phyloP scores from a whole-genome alignment of 1,284 basidiomycete genomes.

The Ceratobasidium sp. region DNA sequence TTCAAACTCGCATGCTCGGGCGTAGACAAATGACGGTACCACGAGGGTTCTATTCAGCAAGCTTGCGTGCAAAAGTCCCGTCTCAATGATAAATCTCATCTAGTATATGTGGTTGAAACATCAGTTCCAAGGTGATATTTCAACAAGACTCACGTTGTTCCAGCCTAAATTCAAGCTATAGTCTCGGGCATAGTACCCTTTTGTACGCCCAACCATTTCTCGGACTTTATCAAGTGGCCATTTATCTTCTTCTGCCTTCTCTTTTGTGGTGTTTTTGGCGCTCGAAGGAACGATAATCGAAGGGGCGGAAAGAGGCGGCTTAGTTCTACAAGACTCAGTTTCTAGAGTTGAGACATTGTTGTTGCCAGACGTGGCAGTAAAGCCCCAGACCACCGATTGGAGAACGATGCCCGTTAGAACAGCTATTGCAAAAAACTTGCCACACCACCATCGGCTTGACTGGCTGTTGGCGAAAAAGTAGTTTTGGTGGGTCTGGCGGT shows the following conservation, averaged over 20 bases:
- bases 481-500: not conserved
- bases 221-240: slow-evolving; percentile 5
- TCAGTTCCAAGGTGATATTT: too few species aligned
- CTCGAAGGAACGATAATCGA: not conserved
- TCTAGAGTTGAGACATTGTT: not conserved
- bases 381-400: slow-evolving; percentile 13
- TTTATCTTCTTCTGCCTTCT: slow-evolving; percentile 21
- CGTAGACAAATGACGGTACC: slow-evolving; percentile 45
- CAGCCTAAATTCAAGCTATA: slow-evolving; percentile 46
- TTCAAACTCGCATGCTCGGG: slow-evolving; percentile 50
- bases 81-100: slow-evolving; percentile 46
- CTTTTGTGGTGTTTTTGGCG: not conserved
- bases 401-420: slow-evolving; percentile 19
- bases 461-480: too few species aligned
- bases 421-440: slow-evolving; percentile 10
- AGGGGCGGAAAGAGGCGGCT: not conserved
- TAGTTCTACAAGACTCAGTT: not conserved
- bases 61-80: slow-evolving; percentile 38
- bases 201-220: slow-evolving; percentile 20
- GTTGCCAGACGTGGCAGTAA: not conserved
- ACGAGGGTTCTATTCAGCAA: slow-evolving; percentile 44
- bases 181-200: slow-evolving; percentile 47
- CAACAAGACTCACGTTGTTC: slow-evolving; percentile 45
- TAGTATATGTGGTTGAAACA: not conserved
- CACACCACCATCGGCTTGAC: not conserved